Conservation (phyloP, 306 rosid genomes). For the Pachyrhizus erosus region DNA sequence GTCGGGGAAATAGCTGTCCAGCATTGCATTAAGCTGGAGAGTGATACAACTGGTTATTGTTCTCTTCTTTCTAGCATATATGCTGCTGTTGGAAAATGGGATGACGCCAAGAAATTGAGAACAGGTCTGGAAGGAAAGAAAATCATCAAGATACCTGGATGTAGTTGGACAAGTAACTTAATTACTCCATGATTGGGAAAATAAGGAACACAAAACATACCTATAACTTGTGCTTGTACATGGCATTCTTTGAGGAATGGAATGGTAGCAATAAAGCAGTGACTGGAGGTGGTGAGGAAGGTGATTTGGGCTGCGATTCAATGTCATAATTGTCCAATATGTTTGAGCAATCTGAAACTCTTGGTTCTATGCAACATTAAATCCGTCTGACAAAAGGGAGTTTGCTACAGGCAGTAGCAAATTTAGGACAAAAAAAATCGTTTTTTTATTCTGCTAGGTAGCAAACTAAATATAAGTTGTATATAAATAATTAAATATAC, state of each 20-base stretch:
- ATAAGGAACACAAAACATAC: background rate
- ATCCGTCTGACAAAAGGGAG: too few relatives aligned
- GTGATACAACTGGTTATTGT: conserved; percentile 57
- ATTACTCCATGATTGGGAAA: conserved; percentile 27
- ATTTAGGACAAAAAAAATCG: too few relatives aligned
- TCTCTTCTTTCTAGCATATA: conserved; percentile 67
- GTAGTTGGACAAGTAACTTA: conserved; percentile 63
- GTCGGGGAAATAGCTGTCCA: conserved; percentile 69
- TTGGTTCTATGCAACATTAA: too few relatives aligned
- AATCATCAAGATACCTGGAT: conserved; percentile 58
- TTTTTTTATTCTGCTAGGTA: too few relatives aligned
- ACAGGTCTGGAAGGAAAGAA: conserved; percentile 46
- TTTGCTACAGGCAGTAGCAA: too few relatives aligned
- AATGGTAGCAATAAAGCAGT: conserved; percentile 31
- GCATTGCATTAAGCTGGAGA: conserved; percentile 68
- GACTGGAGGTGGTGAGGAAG: conserved; percentile 39
- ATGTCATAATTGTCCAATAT: conserved; percentile 60
- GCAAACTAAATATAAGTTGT: too few relatives aligned
- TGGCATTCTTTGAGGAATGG: background rate
- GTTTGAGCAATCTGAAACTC: conserved; percentile 46
- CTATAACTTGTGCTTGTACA: background rate
- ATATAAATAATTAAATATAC: too few relatives aligned
- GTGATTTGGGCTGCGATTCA: conserved; percentile 55
- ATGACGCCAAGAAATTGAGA: conserved; percentile 59
- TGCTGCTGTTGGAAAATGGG: conserved; percentile 66